Base-by-base conservation (phyloP, 2,329 filamentous ascomycete genomes). In the Hymenoscyphus fraxineus region DNA sequence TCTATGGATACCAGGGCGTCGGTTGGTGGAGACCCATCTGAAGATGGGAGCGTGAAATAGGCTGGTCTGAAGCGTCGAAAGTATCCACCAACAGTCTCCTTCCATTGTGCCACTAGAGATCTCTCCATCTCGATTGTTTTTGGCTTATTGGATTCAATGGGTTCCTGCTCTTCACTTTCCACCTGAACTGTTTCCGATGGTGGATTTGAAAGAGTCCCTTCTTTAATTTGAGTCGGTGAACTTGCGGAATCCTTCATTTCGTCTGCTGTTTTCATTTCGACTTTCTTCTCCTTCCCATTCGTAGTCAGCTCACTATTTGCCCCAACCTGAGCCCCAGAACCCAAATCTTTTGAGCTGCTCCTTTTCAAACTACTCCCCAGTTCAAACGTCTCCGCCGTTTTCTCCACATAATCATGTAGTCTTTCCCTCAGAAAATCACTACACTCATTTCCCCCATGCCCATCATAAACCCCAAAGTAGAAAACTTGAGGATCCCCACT, bases 401-500 rank as follows among this genome's bases (percentile, higher is more conserved):
- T 84, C 77, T 99, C 94, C 41, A 99, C 88, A 75, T 97, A 98
- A 10, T 86, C 85, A 76, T 97, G 95, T 66, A 99, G 79, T 73
- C 90, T 86, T 66, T 97, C 91, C 64, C 88, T 84, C 69, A 98
- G 78, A 71, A 97, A 98, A 19, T 89, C 88, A 65, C 92, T 93
- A 77, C 95, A 98, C 76, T 97, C 91, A 22, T 81, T 85, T 22
- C 95, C 95, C 10, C 95, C 95, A 78, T 99, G 95, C 2, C 95
- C 95, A 77, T 99, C 95, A 73, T 98, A 99, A 1, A 98, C 88
- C 1, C 86, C 93, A 82, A 97, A 99, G 77, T 98, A 99, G 77
- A 99, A 99, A 40, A 98, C 89, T 75, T 98, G 94, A 1, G 94
- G 94, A 74, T 98, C 94, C 2, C 94, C 94, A 67, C 86, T 90